Conservation (phyloP, 148 eudicot genomes). For the Chenopodium album region DNA sequence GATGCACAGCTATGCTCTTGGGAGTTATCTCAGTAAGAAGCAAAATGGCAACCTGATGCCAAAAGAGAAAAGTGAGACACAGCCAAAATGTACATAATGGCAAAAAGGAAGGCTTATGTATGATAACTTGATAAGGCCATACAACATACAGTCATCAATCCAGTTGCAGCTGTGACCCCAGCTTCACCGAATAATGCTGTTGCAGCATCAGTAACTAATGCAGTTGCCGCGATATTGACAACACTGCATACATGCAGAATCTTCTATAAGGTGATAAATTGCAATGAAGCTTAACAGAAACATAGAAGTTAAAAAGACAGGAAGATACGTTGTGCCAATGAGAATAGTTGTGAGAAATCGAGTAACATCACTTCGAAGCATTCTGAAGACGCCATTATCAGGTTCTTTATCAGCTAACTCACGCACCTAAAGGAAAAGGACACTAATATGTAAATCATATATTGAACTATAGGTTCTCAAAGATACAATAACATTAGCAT, state of each 20-base stretch:
- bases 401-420: constrained; percentile 97
- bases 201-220: constrained; percentile 96
- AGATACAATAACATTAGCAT: not conserved
- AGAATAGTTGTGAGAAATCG: constrained; percentile 94
- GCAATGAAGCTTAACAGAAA: constrained; percentile 5
- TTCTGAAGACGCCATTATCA: constrained; percentile 81
- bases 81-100: not conserved
- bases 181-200: constrained; percentile 91
- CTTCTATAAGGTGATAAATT: constrained; percentile 26
- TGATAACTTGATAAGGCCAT: not conserved
- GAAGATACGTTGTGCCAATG: constrained; percentile 90
- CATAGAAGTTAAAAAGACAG: constrained; percentile 2
- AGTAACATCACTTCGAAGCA: constrained; percentile 91
- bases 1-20: constrained; percentile 96
- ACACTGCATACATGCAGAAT: constrained; percentile 56
- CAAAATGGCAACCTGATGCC: constrained; percentile 80
- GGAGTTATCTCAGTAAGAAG: constrained; percentile 99
- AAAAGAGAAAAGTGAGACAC: constrained; percentile 5
- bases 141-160: constrained; percentile 85
- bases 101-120: not conserved
- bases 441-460: not conserved
- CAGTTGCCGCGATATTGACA: constrained; percentile 96
- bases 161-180: constrained; percentile 97
- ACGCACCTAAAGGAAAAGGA: constrained; percentile 56
- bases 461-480: not conserved